phyloP scores from a whole-genome alignment of 495 filamentous ascomycete genomes.

The Clavariopsis aquatica region DNA sequence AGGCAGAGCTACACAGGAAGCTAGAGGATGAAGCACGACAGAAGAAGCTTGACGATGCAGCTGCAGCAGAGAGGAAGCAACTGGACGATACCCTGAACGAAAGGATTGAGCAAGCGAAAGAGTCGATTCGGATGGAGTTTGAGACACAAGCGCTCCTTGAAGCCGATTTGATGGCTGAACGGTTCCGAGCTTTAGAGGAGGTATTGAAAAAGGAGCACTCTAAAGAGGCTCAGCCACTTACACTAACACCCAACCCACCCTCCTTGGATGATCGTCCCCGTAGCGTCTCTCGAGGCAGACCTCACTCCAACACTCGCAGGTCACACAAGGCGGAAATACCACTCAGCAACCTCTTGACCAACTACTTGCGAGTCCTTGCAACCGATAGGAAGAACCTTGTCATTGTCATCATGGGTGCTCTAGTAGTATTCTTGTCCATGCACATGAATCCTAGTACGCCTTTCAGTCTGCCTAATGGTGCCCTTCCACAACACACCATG shows the following conservation, averaged over 20 bases:
- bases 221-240: neutral
- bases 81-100: constrained; percentile 24
- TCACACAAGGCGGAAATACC: constrained; percentile 38
- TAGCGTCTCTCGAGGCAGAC: constrained; percentile 13
- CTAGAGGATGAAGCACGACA: constrained; percentile 17
- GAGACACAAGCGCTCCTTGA: constrained; percentile 24
- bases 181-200: constrained; percentile 25
- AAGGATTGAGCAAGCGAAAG: constrained; percentile 34
- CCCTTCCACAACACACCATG: neutral
- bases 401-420: constrained; percentile 56
- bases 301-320: constrained; percentile 2
- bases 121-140: constrained; percentile 24
- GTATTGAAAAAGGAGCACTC: constrained; percentile 17
- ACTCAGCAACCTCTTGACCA: constrained; percentile 56
- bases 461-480: constrained; percentile 7
- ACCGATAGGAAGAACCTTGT: constrained; percentile 71
- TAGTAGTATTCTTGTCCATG: constrained; percentile 29
- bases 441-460: constrained; percentile 5
- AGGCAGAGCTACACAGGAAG: constrained; percentile 13
- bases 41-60: constrained; percentile 22
- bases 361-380: constrained; percentile 67
- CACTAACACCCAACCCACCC: neutral
- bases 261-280: neutral
- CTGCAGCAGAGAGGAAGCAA: constrained; percentile 21
- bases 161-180: constrained; percentile 19